Conservation (phyloP, 2,329 filamentous ascomycete species). For the Claviceps purpurea region DNA sequence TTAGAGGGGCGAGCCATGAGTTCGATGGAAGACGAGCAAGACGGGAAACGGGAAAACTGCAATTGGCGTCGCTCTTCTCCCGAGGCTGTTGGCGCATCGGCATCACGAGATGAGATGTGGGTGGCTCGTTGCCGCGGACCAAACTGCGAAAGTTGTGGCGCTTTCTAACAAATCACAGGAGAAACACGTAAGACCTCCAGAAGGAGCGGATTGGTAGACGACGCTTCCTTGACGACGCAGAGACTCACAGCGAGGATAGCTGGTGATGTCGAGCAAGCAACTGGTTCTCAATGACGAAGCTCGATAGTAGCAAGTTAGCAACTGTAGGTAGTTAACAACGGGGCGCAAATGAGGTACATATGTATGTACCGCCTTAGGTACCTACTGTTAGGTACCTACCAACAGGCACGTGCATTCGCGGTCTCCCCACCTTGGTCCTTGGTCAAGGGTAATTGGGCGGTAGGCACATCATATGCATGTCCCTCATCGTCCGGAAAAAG, state of each 20-base stretch:
- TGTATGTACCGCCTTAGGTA: no score
- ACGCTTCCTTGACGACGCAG: neutral
- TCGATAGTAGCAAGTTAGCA: neutral
- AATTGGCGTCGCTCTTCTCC: constrained; percentile 4
- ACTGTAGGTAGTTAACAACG: no score
- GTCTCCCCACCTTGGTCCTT: neutral
- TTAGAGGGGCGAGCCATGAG: constrained; percentile 41
- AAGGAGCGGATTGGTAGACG: no score
- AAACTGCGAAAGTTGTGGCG: neutral
- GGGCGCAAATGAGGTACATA: no score
- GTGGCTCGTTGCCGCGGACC: neutral
- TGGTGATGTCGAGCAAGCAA: neutral
- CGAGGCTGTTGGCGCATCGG: constrained; percentile 4
- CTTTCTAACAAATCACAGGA: no score
- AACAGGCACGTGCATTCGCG: constrained; percentile 1
- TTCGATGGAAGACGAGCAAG: constrained; percentile 5
- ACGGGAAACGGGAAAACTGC: neutral
- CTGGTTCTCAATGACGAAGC: constrained; percentile 1
- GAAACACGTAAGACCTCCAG: no score
- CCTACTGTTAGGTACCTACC: no score
- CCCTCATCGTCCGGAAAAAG: no score
- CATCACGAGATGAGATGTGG: constrained; percentile 5
- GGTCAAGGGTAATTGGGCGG: no score
- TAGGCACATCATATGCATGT: no score
- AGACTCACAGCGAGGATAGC: neutral